Evolutionary conservation across 75 land plant genomes (phyloP).

Genomic region (Pinus taeda): DNA sequence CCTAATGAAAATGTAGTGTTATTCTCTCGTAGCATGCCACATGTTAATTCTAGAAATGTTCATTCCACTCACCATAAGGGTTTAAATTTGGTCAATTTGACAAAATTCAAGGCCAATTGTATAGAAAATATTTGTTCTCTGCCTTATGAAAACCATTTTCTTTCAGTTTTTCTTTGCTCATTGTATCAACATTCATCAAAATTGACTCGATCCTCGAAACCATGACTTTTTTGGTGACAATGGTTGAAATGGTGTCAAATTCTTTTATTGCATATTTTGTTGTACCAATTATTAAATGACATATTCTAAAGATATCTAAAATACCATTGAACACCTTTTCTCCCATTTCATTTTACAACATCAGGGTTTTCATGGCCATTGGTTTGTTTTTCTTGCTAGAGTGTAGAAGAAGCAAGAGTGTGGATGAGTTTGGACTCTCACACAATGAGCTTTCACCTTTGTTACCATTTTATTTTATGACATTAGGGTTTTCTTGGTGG

Average conservation of each 20-base stretch:
- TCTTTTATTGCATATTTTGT: neutral
- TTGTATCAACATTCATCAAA: constrained; percentile 79
- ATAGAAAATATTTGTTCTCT: constrained; percentile 92
- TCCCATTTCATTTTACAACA: no score
- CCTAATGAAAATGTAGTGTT: constrained; percentile 80
- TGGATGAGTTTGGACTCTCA: no score
- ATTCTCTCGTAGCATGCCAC: constrained; percentile 93
- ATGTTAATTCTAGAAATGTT: constrained; percentile 91
- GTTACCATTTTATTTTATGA: no score
- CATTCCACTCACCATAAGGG: constrained; percentile 89
- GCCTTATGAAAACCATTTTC: constrained; percentile 92
- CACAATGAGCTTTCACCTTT: no score
- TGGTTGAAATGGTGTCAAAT: no score
- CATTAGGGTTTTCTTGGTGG: no score
- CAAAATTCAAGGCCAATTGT: constrained; percentile 90
- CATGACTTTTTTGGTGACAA: neutral
- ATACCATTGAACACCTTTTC: no score
- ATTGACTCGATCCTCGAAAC: constrained; percentile 13
- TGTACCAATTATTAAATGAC: no score
- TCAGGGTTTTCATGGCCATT: no score
- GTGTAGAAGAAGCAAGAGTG: no score
- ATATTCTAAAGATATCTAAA: no score
- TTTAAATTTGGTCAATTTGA: constrained; percentile 80
- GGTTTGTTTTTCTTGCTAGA: no score
- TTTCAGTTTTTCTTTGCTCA: constrained; percentile 87